Evolutionary conservation across 768 basidiomycete species (phyloP).

Genomic region (Hortiboletus campestris): DNA sequence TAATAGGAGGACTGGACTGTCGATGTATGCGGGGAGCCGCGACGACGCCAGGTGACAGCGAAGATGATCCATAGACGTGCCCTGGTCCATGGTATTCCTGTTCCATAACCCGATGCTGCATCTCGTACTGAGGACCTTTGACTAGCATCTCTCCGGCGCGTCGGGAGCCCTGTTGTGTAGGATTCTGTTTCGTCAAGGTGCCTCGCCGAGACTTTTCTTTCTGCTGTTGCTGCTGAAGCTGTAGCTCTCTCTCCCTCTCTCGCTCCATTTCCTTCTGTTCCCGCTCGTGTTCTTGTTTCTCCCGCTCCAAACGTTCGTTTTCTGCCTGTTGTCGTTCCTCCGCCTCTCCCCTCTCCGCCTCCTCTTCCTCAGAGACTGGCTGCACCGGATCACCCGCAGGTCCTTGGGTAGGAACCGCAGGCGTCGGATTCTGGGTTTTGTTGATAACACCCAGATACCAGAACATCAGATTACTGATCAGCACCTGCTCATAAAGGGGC

Average conservation of each 20-base stretch:
- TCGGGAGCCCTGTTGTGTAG: slow-evolving; percentile 45
- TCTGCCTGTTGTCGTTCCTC: slow-evolving; percentile 42
- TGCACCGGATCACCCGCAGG: slow-evolving; percentile 23
- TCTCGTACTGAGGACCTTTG: slow-evolving; percentile 87
- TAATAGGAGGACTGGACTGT: slow-evolving; percentile 26
- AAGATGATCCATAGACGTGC: slow-evolving; percentile 26
- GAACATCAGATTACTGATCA: slow-evolving; percentile 95
- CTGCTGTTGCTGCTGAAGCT: slow-evolving; percentile 38
- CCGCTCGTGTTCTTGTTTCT: slow-evolving; percentile 55
- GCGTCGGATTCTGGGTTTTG: slow-evolving; percentile 63
- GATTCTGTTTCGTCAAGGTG: slow-evolving; percentile 66
- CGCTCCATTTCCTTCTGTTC: slow-evolving; percentile 41
- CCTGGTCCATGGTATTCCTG: slow-evolving; percentile 65
- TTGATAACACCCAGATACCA: slow-evolving; percentile 99
- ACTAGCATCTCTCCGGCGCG: slow-evolving; percentile 85
- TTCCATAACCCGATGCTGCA: slow-evolving; percentile 91
- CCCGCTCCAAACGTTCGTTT: slow-evolving; percentile 45
- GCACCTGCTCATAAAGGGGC: slow-evolving; percentile 94
- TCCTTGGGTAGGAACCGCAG: slow-evolving; percentile 36
- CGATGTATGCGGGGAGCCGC: slow-evolving; percentile 23
- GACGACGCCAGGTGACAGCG: slow-evolving; percentile 23
- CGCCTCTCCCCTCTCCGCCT: slow-evolving; percentile 38
- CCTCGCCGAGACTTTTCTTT: slow-evolving; percentile 41
- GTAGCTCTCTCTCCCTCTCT: slow-evolving; percentile 28
- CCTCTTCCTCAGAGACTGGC: slow-evolving; percentile 34